These are phyloP conservation scores for Populus hybrid DNA, from an alignment of 441 rosid species.

Conservation along the genomic window DNA sequence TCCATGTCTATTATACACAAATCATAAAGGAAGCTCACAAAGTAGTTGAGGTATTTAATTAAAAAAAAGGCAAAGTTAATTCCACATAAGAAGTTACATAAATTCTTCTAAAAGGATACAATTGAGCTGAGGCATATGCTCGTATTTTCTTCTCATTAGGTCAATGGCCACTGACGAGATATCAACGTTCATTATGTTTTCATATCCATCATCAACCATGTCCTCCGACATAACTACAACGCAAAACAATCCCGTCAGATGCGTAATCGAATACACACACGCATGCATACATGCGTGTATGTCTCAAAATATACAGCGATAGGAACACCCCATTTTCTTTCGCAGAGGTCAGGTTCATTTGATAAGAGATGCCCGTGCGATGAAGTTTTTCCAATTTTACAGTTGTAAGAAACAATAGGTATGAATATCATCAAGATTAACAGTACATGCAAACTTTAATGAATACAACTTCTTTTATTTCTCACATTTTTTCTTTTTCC, in stretches of 20 bases:
- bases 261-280: background rate
- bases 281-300: background rate
- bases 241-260: background rate
- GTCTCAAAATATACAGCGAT: background rate
- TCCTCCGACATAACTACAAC: conserved; percentile 93
- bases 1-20: conserved; percentile 54
- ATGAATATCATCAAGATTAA: too few relatives aligned
- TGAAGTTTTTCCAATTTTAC: background rate
- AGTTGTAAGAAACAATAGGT: background rate
- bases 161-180: conserved; percentile 82
- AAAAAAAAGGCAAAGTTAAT: background rate
- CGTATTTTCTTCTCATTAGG: conserved; percentile 70
- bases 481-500: background rate
- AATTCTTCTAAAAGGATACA: conserved; percentile 47
- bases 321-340: background rate
- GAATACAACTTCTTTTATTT: background rate
- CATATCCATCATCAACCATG: conserved; percentile 92
- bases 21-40: conserved; percentile 29
- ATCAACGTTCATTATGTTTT: conserved; percentile 71
- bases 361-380: background rate
- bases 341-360: background rate
- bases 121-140: conserved; percentile 66
- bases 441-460: background rate
- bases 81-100: background rate
- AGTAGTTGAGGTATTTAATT: background rate